These are phyloP conservation scores for Aspergillus terreus DNA, from an alignment of 2,329 filamentous ascomycete genomes.

Conservation along the genomic window DNA sequence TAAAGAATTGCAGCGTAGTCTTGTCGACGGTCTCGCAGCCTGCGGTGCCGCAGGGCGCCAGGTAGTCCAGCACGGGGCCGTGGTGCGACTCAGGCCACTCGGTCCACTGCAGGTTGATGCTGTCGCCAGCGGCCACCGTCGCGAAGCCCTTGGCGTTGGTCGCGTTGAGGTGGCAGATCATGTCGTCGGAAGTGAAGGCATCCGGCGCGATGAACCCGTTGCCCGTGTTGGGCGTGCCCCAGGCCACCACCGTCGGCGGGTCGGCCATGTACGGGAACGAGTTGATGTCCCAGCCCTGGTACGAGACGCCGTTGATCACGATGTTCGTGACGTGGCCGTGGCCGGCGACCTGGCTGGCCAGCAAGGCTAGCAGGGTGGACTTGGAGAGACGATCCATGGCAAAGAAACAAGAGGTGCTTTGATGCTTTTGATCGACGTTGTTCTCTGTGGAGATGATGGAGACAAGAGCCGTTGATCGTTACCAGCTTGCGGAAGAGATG, in stretches of 20 bases:
- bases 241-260: neutral
- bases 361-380: neutral
- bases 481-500: no score
- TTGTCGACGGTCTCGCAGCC: neutral
- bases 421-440: no score
- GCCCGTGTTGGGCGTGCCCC: neutral
- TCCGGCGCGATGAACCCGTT: neutral
- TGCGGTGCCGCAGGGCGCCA: neutral
- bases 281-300: conserved; percentile 2
- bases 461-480: no score
- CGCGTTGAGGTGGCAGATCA: conserved; percentile 2
- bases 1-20: conserved; percentile 1
- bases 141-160: conserved; percentile 1
- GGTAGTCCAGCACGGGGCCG: conserved; percentile 1
- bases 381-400: neutral
- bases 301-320: conserved; percentile 1
- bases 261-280: conserved; percentile 3
- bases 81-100: conserved; percentile 2
- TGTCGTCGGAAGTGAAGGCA: neutral
- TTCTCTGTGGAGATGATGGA: no score
- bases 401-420: no score
- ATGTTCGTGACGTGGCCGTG: conserved; percentile 3
- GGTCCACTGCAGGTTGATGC: conserved; percentile 1
- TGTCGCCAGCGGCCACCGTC: neutral
- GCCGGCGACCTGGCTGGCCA: neutral